Evolutionary conservation across 208 protist species (phyloP).

Genomic region (Herpetomonas samuelpessoai): DNA sequence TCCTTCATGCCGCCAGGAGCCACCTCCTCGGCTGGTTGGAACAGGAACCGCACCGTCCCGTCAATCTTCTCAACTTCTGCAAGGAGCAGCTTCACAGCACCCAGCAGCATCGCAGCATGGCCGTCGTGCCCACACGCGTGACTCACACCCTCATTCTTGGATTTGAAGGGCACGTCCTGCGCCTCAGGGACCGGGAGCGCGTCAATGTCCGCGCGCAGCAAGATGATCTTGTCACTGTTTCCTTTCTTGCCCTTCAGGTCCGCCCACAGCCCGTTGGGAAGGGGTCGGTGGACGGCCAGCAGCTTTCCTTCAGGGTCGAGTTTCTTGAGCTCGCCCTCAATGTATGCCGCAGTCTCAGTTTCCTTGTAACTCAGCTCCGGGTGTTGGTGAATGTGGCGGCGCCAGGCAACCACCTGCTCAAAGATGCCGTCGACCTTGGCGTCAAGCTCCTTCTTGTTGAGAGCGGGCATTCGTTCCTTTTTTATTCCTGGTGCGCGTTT

Average conservation of each 20-base stretch:
- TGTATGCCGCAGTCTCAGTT: slow-evolving; percentile 50
- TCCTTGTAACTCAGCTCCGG: slow-evolving; percentile 59
- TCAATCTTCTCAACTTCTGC: slow-evolving; percentile 38
- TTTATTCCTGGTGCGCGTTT: too few species aligned
- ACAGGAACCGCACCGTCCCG: slow-evolving; percentile 69
- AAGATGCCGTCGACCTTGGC: slow-evolving; percentile 20
- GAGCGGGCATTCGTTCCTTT: not conserved
- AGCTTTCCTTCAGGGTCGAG: slow-evolving; percentile 24
- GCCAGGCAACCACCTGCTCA: slow-evolving; percentile 58
- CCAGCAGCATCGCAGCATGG: slow-evolving; percentile 56
- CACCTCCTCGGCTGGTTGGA: slow-evolving; percentile 65
- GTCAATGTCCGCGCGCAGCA: slow-evolving; percentile 58
- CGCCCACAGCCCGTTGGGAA: slow-evolving; percentile 39
- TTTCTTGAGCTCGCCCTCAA: slow-evolving; percentile 26
- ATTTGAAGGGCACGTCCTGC: slow-evolving; percentile 40
- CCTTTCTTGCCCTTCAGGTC: slow-evolving; percentile 48
- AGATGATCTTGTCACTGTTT: slow-evolving; percentile 26
- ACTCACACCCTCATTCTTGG: slow-evolving; percentile 43
- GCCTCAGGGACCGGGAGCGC: slow-evolving; percentile 57
- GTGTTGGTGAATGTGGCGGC: slow-evolving; percentile 54
- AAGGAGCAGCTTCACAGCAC: slow-evolving; percentile 50
- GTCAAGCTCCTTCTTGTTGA: slow-evolving; percentile 19
- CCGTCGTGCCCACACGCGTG: slow-evolving; percentile 64
- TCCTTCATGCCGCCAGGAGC: slow-evolving; percentile 44
- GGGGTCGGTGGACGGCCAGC: slow-evolving; percentile 37